Base-by-base conservation (phyloP, 2,329 filamentous ascomycete genomes). In the Rutstroemia sp. region DNA sequence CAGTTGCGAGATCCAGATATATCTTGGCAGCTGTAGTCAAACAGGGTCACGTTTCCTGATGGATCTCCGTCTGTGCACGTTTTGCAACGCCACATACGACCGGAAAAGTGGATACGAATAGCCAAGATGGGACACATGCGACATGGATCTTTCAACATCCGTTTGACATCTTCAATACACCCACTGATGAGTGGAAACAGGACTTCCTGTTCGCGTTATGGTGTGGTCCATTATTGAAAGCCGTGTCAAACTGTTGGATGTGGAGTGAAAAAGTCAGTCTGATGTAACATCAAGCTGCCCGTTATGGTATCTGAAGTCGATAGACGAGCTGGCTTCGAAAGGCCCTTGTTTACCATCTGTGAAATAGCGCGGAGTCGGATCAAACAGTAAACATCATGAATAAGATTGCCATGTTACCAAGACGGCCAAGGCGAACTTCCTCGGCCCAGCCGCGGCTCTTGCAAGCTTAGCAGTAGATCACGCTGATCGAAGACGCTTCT, bases 11-110 rank as follows among this genome's bases (percentile, higher is more conserved):
- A 27, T 54, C n/a, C 19, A 27, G 30, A 39, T 45, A 21, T 42
- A 16, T 34, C 51, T 54, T 48, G 25, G 54, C 54, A 41, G 48
- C 16, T 44, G 38, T 42, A 50, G 46, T 57, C 45, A 55, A 57
- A 57, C 56, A 41, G 30, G 39, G 30, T 34, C 51, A 41, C 3
- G 25, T 57, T 46, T 57, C 38, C 48, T 54, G 19, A 30, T 21
- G 14, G 27, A n/a, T 4, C 16, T 27, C 38, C 23, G 56, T 51
- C 51, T 50, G 56, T 57, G 56, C 51, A 14, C 39, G 51, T 55
- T 55, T 49, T 19, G 45, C n/a, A 46, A 57, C 49, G 46, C 45
- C 52, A 49, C 45, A 44, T n/a, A 38, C 34, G 14, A 54, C 14
- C 19, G 37, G 21, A 49, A 34, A 34, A 17, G 27, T 44, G 17